Base-by-base conservation (phyloP, 345 rosid species). In the Euphorbia tirucalli region DNA sequence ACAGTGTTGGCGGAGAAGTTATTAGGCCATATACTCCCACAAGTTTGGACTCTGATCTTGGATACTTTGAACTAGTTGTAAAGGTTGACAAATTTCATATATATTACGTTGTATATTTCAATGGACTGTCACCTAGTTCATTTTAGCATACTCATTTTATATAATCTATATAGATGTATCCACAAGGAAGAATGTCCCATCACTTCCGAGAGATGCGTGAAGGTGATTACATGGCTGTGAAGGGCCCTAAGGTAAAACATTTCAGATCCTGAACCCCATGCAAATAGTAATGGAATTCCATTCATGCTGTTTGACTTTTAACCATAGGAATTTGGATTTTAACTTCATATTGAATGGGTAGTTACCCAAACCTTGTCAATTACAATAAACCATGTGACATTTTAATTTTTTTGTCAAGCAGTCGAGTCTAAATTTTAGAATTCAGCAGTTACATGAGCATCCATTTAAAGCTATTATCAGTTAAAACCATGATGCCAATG, bases 151-250 rank as follows among this genome's bases (percentile, higher is more conserved):
- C 66, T 61, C 66, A 62, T 22, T 55, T 44, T 55, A 2, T 59
- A 7, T 41, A 4, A 56, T 60, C 57, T 49, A 22, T 35, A 4
- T 71, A 77, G 81, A 77, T 77, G 81, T 77, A 77, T 37, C 81
- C 81, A 5, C 71, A 77, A 77, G 81, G 81, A 63, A 73, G 74
- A 58, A 77, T 77, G 81, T 77, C 81, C 65, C 81, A 77, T 31
- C 77, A 77, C 55, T 77, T 77, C 66, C 60, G 74, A 13, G 74
- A 77, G 70, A 54, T 73, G 74, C 60, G 8, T 10, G 77, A 72
- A 62, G 81, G 81, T 44, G 77, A 77, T 62, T 73, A 32, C 66
- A 56, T 77, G 56, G 73, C 77, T 25, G 74, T 77, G 16, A 77
- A 77, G 66, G 81, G 81, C 22, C 81, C 81, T 28, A 77, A 77